A percentile compares a stretch with the other conserved stretches of the same genome.
Conservation (phyloP, 2,329 filamentous ascomycete genomes). For the Bipolaris victoriae region DNA sequence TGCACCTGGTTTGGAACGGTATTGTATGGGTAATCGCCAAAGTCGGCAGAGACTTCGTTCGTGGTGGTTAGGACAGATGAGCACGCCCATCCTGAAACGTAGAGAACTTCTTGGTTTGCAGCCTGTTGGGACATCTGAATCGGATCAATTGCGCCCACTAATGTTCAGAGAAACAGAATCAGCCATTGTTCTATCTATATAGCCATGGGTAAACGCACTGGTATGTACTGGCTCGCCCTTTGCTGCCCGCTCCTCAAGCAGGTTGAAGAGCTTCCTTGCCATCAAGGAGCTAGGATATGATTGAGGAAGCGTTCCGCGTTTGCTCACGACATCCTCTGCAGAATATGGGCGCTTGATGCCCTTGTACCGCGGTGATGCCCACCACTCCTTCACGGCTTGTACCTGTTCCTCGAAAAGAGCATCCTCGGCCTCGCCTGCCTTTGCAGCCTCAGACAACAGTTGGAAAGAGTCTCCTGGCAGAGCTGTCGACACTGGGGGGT, state of each 20-base stretch:
- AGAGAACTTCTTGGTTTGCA: conserved; percentile 91
- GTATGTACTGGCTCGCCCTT: conserved; percentile 91
- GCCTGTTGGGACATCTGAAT: conserved; percentile 99
- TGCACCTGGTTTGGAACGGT: conserved; percentile 98
- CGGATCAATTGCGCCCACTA: conserved; percentile 98
- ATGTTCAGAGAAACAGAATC: conserved; percentile 23
- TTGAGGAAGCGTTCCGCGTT: conserved; percentile 85
- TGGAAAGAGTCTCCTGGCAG: conserved; percentile 82
- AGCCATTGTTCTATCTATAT: conserved; percentile 36
- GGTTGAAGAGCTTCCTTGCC: conserved; percentile 91
- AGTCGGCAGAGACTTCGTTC: conserved; percentile 96
- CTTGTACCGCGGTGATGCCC: conserved; percentile 80
- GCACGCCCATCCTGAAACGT: conserved; percentile 97
- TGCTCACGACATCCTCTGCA: conserved; percentile 88
- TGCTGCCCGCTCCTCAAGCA: conserved; percentile 77
- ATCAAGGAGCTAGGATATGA: conserved; percentile 91
- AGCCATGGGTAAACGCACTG: conserved; percentile 61
- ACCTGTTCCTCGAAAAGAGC: conserved; percentile 83
- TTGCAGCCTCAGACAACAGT: conserved; percentile 76
- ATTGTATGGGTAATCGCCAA: conserved; percentile 98
- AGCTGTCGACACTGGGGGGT: conserved; percentile 66
- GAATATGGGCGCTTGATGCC: conserved; percentile 93
- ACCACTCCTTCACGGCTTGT: conserved; percentile 87
- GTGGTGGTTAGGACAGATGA: conserved; percentile 90
- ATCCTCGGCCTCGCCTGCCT: conserved; percentile 82